Conservation (phyloP, 1,284 basidiomycete genomes). For the Trichosporon sp. region DNA sequence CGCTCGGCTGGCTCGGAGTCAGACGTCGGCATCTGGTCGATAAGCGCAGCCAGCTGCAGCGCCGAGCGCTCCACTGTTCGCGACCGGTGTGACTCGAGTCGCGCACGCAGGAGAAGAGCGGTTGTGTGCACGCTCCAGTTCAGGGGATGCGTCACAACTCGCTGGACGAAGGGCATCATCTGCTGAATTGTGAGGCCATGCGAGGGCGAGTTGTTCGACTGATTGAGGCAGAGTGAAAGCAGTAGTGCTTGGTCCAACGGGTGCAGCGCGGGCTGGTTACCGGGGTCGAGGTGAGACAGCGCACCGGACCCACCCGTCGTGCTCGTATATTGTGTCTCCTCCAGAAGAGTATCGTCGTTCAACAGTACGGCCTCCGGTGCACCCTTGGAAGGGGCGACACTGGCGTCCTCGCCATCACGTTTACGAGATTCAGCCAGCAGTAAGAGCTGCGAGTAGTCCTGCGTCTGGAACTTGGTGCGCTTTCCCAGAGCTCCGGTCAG, state of each 20-base stretch:
- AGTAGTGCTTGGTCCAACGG: slow-evolving; percentile 88
- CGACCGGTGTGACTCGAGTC: slow-evolving; percentile 76
- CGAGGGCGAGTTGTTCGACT: slow-evolving; percentile 76
- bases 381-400: slow-evolving; percentile 24
- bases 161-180: slow-evolving; percentile 80
- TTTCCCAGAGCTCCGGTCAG: slow-evolving; percentile 90
- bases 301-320: slow-evolving; percentile 29
- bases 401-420: slow-evolving; percentile 47
- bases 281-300: slow-evolving; percentile 65
- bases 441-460: slow-evolving; percentile 80
- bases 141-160: slow-evolving; percentile 74
- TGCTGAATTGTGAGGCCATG: slow-evolving; percentile 84
- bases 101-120: slow-evolving; percentile 80
- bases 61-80: slow-evolving; percentile 84
- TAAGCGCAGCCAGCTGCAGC: slow-evolving; percentile 82
- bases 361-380: slow-evolving; percentile 74
- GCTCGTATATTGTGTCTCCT: slow-evolving; percentile 81
- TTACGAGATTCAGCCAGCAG: slow-evolving; percentile 78
- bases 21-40: slow-evolving; percentile 88
- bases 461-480: slow-evolving; percentile 88
- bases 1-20: slow-evolving; percentile 61
- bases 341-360: slow-evolving; percentile 94
- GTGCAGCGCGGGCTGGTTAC: slow-evolving; percentile 75
- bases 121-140: slow-evolving; percentile 96
- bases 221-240: slow-evolving; percentile 79